Percentiles rank a stretch among this genome's conserved stretches.
Evolutionary conservation across 441 rosid species (phyloP).

Genomic region (Theobroma grandiflorum): DNA sequence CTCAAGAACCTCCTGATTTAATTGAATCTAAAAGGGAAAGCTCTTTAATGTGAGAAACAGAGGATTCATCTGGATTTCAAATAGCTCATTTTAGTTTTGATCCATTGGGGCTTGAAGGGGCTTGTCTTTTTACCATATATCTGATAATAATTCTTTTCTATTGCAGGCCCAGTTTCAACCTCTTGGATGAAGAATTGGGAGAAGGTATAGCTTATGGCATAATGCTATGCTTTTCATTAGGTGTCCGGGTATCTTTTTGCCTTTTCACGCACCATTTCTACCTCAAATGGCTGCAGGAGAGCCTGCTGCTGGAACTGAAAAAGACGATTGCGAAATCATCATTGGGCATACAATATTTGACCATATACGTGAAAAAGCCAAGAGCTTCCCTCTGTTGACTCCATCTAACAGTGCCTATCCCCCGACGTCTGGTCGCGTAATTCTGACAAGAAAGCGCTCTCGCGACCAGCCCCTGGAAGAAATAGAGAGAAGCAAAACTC

Average conservation of each 20-base stretch:
- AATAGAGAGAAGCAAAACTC: slow-evolving; percentile 33
- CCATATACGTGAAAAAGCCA: slow-evolving; percentile 87
- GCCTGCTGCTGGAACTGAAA: slow-evolving; percentile 44
- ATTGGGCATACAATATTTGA: slow-evolving; percentile 73
- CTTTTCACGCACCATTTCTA: slow-evolving; percentile 24
- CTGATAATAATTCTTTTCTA: slow-evolving; percentile 26
- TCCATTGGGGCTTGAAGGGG: not conserved
- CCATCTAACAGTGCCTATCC: slow-evolving; percentile 44
- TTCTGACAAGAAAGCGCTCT: slow-evolving; percentile 56
- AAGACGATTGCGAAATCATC: slow-evolving; percentile 58
- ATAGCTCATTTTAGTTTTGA: not conserved
- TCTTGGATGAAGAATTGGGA: slow-evolving; percentile 80
- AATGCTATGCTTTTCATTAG: not conserved
- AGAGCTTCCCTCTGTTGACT: slow-evolving; percentile 61
- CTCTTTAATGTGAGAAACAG: slow-evolving; percentile 50
- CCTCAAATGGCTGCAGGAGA: slow-evolving; percentile 45
- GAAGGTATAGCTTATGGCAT: slow-evolving; percentile 56
- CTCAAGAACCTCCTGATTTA: slow-evolving; percentile 32
- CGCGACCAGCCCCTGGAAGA: slow-evolving; percentile 42
- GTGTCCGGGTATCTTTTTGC: slow-evolving; percentile 16
- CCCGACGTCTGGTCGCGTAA: slow-evolving; percentile 46
- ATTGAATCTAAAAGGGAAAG: slow-evolving; percentile 36
- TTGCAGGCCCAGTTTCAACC: slow-evolving; percentile 91
- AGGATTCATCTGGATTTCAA: slow-evolving; percentile 15
- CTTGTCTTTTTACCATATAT: not conserved